Evolutionary conservation across 352 stramenopile species (phyloP).

Genomic region (Pythium folliculosum): DNA sequence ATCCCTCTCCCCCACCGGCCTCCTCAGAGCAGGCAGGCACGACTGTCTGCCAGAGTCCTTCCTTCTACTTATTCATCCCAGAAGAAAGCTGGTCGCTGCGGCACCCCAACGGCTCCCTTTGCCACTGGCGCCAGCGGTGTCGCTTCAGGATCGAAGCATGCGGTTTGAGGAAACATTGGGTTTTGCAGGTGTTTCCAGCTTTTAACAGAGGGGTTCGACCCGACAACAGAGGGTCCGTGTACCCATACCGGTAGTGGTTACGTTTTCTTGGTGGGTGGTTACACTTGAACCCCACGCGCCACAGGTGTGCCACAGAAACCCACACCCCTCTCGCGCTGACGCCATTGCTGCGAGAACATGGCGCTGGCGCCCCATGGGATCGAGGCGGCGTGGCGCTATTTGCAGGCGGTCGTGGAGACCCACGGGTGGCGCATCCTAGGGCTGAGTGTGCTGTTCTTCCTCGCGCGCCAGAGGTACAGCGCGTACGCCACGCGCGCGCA

Average conservation of each 20-base stretch:
- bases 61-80: not conserved
- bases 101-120: not conserved
- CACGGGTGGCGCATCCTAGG: conserved; percentile 61
- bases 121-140: conserved; percentile 1
- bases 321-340: conserved; percentile 1
- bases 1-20: not conserved
- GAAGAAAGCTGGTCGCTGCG: not conserved
- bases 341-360: conserved; percentile 2
- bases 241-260: not conserved
- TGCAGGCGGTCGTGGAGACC: conserved; percentile 36
- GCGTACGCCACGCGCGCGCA: conserved; percentile 35
- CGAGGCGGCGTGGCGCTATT: conserved; percentile 16
- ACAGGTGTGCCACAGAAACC: not conserved
- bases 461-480: conserved; percentile 32
- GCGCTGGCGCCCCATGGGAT: conserved; percentile 12
- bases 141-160: conserved; percentile 21
- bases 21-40: not conserved
- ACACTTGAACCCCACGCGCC: conserved; percentile 6
- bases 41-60: conserved; percentile 5
- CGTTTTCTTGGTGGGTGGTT: conserved; percentile 3
- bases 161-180: not conserved
- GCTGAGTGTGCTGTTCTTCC: conserved; percentile 30
- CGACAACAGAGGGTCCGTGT: not conserved
- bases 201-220: not conserved
- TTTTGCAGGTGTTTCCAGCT: not conserved